Evolutionary conservation across 2,329 filamentous ascomycete genomes (phyloP).

Genomic region (Monilinia vaccinii-corymbosi): DNA sequence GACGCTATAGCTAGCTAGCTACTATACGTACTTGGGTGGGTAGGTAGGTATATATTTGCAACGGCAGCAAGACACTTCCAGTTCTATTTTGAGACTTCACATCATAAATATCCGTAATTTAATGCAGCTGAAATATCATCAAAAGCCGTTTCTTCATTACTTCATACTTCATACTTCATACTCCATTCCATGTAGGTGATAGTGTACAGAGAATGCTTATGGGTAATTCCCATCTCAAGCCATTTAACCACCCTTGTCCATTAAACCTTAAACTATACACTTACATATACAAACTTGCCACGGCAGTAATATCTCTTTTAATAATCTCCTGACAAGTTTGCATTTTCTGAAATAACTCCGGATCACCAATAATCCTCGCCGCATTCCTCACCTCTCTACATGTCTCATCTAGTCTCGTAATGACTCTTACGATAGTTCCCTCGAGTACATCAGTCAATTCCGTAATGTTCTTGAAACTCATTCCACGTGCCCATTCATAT

Average conservation of each 20-base stretch:
- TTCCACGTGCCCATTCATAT: constrained; percentile 95
- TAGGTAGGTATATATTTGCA: no score
- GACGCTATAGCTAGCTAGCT: no score
- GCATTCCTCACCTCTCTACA: constrained; percentile 97
- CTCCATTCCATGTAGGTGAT: background rate
- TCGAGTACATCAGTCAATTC: constrained; percentile 93
- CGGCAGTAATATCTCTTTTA: constrained; percentile 87
- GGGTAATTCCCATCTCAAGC: background rate
- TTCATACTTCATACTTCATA: background rate
- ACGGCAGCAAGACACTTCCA: no score
- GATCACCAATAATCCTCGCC: constrained; percentile 89
- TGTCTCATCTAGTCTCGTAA: constrained; percentile 88
- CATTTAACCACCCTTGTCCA: background rate
- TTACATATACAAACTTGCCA: constrained; percentile 81
- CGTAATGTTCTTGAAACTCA: constrained; percentile 98
- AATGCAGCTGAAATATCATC: background rate
- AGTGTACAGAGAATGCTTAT: background rate
- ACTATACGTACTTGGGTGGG: no score
- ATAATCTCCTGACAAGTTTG: constrained; percentile 95
- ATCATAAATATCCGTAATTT: background rate
- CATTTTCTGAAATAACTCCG: constrained; percentile 92
- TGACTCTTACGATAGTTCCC: constrained; percentile 92
- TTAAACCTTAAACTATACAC: background rate
- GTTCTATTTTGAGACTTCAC: background rate
- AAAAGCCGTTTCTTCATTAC: background rate